Base-by-base conservation (phyloP, 768 basidiomycete genomes). In the Tricholoma hemisulphureum region DNA sequence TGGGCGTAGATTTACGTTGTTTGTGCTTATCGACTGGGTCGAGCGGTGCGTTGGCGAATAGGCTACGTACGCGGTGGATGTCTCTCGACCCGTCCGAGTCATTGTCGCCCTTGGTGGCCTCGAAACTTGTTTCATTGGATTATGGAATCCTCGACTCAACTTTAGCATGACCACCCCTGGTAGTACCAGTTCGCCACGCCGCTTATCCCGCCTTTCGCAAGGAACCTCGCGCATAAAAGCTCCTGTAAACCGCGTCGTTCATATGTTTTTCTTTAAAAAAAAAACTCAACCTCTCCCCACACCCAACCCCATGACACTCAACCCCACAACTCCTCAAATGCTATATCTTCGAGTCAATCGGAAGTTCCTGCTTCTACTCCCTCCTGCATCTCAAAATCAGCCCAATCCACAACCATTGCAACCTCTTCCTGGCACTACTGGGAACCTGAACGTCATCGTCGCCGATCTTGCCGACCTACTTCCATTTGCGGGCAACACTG, bases 1-100 rank as follows among this genome's bases (percentile, higher is more conserved):
- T 16, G 62, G 50, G 20, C 67, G 65, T 16, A 64, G 58, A 21
- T n/a, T n/a, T n/a, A n/a, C n/a, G n/a, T 63, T 65, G 46, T 52
- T 62, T n/a, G 62, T 57, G 54, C 55, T 61, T 35, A 65, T 56
- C 16, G 67, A 67, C 7, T 56, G 57, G 18, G 65, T 61, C 51
- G 69, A 57, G 29, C 66, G 63, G 35, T 66, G 63, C 23, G 64
- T 57, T 32, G 66, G 60, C 34, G 61, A 64, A 21, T 60, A 56
- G 18, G 65, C 63, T 65, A 69, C 66, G n/a, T 32, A 35, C 55
- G 49, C 37, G 23, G 61, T 56, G 46, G 52, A 43, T 35, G 46
- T 53, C 51, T 46, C 53, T 52, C 45, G 48, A 58, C 58, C 49
- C 59, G 45, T 57, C 39, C n/a, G n/a, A n/a, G n/a, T n/a, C n/a